Evolutionary conservation across 768 basidiomycete genomes (phyloP).

Genomic region (Boletus insuetus): DNA sequence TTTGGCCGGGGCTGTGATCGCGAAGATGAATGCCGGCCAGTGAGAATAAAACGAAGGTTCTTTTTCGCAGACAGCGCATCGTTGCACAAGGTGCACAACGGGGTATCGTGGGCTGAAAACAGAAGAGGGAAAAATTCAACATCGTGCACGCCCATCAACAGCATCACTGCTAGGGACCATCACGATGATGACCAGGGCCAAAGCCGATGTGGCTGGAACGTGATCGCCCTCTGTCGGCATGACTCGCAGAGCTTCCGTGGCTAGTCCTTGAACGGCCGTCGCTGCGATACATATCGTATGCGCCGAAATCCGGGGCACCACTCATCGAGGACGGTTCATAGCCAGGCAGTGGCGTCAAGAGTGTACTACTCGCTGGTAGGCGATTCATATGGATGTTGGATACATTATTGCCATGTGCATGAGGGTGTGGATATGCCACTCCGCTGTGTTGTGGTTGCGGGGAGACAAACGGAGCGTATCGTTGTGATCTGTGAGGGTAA

Average conservation of each 20-base stretch:
- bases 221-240: slow-evolving; percentile 22
- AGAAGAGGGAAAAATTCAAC: background rate
- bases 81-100: slow-evolving; percentile 3
- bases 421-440: slow-evolving; percentile 22
- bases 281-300: slow-evolving; percentile 35
- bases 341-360: slow-evolving; percentile 67
- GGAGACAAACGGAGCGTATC: slow-evolving; percentile 22
- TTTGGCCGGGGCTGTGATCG: background rate
- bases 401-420: slow-evolving; percentile 22
- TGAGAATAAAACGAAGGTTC: slow-evolving; percentile 2
- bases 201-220: slow-evolving; percentile 17
- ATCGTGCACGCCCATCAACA: background rate
- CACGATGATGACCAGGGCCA: slow-evolving; percentile 8
- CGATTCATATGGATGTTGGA: slow-evolving; percentile 33
- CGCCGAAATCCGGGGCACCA: slow-evolving; percentile 8
- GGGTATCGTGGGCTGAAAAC: background rate
- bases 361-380: slow-evolving; percentile 61
- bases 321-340: slow-evolving; percentile 45
- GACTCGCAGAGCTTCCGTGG: slow-evolving; percentile 30
- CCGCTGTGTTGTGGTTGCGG: slow-evolving; percentile 15
- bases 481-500: slow-evolving; percentile 28
- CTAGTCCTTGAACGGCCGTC: slow-evolving; percentile 41
- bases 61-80: slow-evolving; percentile 6
- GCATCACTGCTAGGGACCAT: slow-evolving; percentile 5
- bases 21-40: slow-evolving; percentile 3